Percentiles rank a stretch among this genome's conserved stretches.
phyloP scores from a whole-genome alignment of 2,329 filamentous ascomycete species.

The Pseudogymnoascus sp. region DNA sequence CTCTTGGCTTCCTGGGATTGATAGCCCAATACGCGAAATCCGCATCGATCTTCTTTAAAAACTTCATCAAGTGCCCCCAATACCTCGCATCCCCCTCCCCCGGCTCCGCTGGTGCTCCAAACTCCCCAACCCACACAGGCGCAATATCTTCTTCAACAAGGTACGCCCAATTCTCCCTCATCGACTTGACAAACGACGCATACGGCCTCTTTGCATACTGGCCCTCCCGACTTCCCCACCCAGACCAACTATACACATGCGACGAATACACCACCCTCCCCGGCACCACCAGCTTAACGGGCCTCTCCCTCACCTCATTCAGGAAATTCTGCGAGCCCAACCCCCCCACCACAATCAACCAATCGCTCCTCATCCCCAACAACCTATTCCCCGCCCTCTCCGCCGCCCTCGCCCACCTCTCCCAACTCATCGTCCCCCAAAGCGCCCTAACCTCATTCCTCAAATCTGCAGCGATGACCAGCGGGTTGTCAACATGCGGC shows the following conservation, averaged over 20 bases:
- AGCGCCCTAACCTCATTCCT: slow-evolving; percentile 61
- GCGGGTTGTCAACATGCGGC: slow-evolving; percentile 47
- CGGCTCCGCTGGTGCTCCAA: slow-evolving; percentile 48
- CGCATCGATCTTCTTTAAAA: slow-evolving; percentile 47
- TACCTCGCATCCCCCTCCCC: slow-evolving; percentile 52
- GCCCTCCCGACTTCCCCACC: slow-evolving; percentile 54
- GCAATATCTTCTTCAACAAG: slow-evolving; percentile 46
- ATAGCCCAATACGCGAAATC: slow-evolving; percentile 65
- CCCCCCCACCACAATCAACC: slow-evolving; percentile 60
- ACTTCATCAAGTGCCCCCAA: slow-evolving; percentile 54
- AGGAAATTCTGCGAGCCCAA: slow-evolving; percentile 60
- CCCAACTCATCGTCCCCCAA: slow-evolving; percentile 62
- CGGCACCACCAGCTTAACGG: slow-evolving; percentile 46
- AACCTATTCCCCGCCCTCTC: slow-evolving; percentile 54
- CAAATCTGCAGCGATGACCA: slow-evolving; percentile 58
- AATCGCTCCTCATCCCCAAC: slow-evolving; percentile 49
- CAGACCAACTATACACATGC: slow-evolving; percentile 62
- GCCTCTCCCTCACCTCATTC: slow-evolving; percentile 43
- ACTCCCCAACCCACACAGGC: slow-evolving; percentile 62
- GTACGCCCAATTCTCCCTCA: slow-evolving; percentile 59
- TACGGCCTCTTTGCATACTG: slow-evolving; percentile 54
- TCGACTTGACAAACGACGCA: slow-evolving; percentile 51
- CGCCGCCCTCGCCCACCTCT: slow-evolving; percentile 53
- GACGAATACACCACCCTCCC: slow-evolving; percentile 56
- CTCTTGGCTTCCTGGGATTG: slow-evolving; percentile 55